These are phyloP conservation scores for Mariannaea elegans DNA, from an alignment of 2,329 filamentous ascomycete species.

Conservation along the genomic window DNA sequence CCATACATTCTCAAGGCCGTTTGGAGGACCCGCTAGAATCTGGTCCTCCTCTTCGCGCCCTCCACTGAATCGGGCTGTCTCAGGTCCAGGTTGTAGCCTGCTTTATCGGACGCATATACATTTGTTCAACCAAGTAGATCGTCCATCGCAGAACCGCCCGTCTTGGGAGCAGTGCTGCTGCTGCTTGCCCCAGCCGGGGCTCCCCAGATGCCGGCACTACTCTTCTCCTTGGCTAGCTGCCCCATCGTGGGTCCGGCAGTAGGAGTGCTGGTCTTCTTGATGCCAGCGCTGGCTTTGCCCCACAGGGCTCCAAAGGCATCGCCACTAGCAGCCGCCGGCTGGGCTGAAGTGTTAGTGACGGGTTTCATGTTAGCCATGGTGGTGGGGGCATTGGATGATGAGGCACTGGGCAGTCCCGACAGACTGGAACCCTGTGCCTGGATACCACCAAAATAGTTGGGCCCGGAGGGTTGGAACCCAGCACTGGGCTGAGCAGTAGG, in stretches of 20 bases:
- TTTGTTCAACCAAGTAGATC: conserved; percentile 58
- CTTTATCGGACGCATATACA: conserved; percentile 12
- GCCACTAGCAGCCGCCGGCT: conserved; percentile 66
- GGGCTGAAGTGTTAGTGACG: conserved; percentile 56
- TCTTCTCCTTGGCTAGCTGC: conserved; percentile 98
- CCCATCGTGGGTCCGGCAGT: conserved; percentile 80
- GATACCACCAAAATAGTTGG: conserved; percentile 96
- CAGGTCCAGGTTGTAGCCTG: conserved; percentile 29
- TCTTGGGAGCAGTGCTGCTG: conserved; percentile 40
- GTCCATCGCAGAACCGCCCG: conserved; percentile 52
- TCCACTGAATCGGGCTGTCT: conserved; percentile 7
- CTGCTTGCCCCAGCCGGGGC: conserved; percentile 61
- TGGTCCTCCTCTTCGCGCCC: conserved; percentile 3
- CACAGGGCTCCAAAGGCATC: conserved; percentile 94
- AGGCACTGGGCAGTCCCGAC: conserved; percentile 44
- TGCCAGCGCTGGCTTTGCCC: conserved; percentile 75
- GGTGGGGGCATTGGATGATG: conserved; percentile 47
- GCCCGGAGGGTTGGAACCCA: conserved; percentile 75
- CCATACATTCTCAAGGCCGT: conserved; percentile 32
- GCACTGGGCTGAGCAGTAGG: conserved; percentile 59
- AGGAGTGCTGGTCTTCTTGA: conserved; percentile 75
- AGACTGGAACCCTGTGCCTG: conserved; percentile 49
- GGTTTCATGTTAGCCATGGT: conserved; percentile 59
- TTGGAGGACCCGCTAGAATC: conserved; percentile 2
- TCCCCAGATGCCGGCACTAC: conserved; percentile 93